These are phyloP conservation scores for Hordeum pubiflorum DNA, from an alignment of 202 grass and related monocot genomes.

Conservation along the genomic window DNA sequence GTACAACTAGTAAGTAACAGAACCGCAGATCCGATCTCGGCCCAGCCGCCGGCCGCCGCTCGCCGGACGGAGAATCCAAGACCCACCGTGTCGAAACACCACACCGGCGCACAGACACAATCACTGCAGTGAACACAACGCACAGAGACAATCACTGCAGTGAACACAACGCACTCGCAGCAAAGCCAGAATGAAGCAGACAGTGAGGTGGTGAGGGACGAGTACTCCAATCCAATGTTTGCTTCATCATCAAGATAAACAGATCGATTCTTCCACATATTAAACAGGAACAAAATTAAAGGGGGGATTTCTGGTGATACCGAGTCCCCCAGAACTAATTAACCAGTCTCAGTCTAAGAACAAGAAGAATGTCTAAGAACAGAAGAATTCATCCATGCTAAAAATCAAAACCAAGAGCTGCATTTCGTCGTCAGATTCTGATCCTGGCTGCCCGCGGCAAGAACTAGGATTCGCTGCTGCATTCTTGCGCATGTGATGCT, in stretches of 20 bases:
- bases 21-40: not conserved
- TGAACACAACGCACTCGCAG: not conserved
- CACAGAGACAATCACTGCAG: not conserved
- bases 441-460: not conserved
- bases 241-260: slow-evolving; percentile 1
- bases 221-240: not conserved
- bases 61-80: not conserved
- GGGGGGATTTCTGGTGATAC: not conserved
- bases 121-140: not conserved
- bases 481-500: not conserved
- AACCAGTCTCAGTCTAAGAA: not conserved
- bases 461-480: not conserved
- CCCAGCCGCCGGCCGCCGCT: not conserved
- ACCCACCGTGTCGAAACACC: not conserved
- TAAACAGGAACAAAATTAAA: not conserved
- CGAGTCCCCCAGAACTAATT: not conserved
- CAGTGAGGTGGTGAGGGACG: not conserved
- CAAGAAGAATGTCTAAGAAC: not conserved
- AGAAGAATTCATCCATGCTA: slow-evolving; percentile 1
- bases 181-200: not conserved
- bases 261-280: slow-evolving; percentile 13
- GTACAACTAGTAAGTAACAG: not conserved
- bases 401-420: not conserved
- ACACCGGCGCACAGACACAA: not conserved
- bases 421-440: not conserved